These are phyloP conservation scores for Pseudogymnoascus sp. DNA, from an alignment of 2,329 filamentous ascomycete species.

Conservation along the genomic window DNA sequence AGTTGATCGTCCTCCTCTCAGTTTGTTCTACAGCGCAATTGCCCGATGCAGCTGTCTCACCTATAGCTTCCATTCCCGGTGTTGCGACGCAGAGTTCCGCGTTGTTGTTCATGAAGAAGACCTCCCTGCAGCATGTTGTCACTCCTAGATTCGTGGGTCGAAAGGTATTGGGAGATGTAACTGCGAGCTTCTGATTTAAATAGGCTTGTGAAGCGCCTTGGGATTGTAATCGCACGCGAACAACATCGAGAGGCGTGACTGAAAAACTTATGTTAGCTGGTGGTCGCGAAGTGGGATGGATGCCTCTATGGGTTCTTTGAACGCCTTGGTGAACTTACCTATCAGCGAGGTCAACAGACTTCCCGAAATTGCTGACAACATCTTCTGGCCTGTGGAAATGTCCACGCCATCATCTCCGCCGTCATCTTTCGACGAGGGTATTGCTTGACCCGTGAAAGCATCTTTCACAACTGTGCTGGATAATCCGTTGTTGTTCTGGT, in stretches of 20 bases:
- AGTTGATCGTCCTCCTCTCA: constrained; percentile 74
- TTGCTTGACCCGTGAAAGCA: constrained; percentile 13
- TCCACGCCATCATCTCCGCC: constrained; percentile 39
- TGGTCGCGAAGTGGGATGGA: too few relatives aligned
- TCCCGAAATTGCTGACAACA: constrained; percentile 86
- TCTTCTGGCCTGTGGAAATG: constrained; percentile 79
- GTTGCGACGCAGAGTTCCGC: constrained; percentile 48
- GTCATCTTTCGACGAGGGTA: constrained; percentile 21
- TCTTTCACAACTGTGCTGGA: too few relatives aligned
- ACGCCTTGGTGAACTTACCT: constrained; percentile 41
- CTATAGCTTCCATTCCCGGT: constrained; percentile 19
- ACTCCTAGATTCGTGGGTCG: constrained; percentile 80
- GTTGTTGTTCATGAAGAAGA: constrained; percentile 90
- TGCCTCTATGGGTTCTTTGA: neutral
- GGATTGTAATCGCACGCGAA: constrained; percentile 88
- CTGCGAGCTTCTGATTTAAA: constrained; percentile 46
- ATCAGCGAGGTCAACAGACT: constrained; percentile 83
- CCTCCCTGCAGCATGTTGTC: constrained; percentile 89
- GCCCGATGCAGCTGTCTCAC: constrained; percentile 35
- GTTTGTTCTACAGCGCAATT: constrained; percentile 84
- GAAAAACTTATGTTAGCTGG: constrained; percentile 9
- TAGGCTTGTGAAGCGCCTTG: constrained; percentile 50
- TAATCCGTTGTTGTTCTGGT: constrained; percentile 24
- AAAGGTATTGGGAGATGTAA: constrained; percentile 53
- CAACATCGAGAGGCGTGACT: constrained; percentile 95